Evolutionary conservation across 2,329 filamentous ascomycete species (phyloP).

Genomic region (Alternaria arborescens): DNA sequence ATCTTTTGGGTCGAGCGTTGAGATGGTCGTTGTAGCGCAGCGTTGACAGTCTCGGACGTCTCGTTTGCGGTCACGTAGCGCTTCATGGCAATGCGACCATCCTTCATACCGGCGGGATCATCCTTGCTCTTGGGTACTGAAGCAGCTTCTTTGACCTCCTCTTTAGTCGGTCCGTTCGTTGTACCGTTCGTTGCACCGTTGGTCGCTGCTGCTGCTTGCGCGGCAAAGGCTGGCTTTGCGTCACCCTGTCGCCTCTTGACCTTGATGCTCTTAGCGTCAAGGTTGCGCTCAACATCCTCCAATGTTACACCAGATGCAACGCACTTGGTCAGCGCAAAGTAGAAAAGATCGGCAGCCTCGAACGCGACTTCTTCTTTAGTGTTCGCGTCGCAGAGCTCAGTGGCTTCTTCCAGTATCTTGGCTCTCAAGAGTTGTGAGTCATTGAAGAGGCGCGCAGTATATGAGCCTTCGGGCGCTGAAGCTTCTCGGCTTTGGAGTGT

Average conservation of each 20-base stretch:
- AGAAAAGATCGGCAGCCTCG: conserved; percentile 93
- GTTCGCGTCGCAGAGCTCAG: conserved; percentile 89
- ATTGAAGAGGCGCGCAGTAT: conserved; percentile 91
- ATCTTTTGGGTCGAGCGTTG: conserved; percentile 96
- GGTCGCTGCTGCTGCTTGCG: conserved; percentile 65
- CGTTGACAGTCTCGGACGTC: conserved; percentile 70
- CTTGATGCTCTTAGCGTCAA: conserved; percentile 94
- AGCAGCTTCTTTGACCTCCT: conserved; percentile 60
- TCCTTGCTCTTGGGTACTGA: conserved; percentile 62
- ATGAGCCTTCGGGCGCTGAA: conserved; percentile 87
- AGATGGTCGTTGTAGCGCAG: conserved; percentile 84
- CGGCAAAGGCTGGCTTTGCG: conserved; percentile 91
- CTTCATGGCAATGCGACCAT: conserved; percentile 80
- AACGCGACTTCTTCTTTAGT: conserved; percentile 86
- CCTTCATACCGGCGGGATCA: conserved; percentile 59
- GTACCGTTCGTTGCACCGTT: conserved; percentile 25
- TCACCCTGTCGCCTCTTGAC: conserved; percentile 93
- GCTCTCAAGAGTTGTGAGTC: conserved; percentile 88
- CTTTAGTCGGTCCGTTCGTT: conserved; percentile 40
- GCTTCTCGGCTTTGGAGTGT: conserved; percentile 83
- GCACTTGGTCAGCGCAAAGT: conserved; percentile 93
- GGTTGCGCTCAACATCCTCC: conserved; percentile 87
- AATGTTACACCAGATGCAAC: conserved; percentile 83
- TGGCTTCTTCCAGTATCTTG: conserved; percentile 98
- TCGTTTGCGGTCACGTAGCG: conserved; percentile 75